Evolutionary conservation across 1,284 basidiomycete species (phyloP).

Genomic region (Marasmius oreades): DNA sequence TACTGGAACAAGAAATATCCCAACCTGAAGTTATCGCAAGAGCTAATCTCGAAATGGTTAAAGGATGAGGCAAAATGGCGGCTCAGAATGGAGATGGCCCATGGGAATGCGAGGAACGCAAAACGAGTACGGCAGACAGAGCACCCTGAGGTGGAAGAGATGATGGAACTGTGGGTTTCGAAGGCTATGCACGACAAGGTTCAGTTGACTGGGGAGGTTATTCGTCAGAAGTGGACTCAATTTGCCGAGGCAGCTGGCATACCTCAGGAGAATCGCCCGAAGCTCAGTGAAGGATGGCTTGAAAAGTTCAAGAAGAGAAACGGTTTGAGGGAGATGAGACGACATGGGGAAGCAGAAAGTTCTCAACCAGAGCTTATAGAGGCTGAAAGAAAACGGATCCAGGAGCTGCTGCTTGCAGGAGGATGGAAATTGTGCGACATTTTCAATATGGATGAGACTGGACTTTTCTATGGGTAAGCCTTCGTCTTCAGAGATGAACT

Average conservation of each 20-base stretch:
- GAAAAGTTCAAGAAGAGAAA: conserved; percentile 21
- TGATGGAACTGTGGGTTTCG: conserved; percentile 29
- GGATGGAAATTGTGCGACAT: conserved; percentile 26
- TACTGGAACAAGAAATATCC: conserved; percentile 22
- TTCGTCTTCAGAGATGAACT: neutral
- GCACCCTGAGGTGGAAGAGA: conserved; percentile 29
- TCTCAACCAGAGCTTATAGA: conserved; percentile 17
- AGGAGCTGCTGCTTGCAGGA: conserved; percentile 18
- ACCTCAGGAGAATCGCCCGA: conserved; percentile 23
- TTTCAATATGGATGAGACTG: conserved; percentile 35
- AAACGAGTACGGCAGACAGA: conserved; percentile 22
- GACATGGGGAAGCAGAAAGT: conserved; percentile 32
- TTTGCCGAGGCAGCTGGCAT: conserved; percentile 24
- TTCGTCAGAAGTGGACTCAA: conserved; percentile 22
- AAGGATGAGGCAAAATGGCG: conserved; percentile 19
- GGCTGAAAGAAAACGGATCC: conserved; percentile 18
- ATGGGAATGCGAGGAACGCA: neutral
- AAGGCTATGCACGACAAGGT: conserved; percentile 26
- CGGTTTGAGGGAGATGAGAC: conserved; percentile 23
- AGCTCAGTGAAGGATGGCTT: conserved; percentile 31
- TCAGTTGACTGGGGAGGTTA: conserved; percentile 25
- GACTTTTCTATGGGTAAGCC: conserved; percentile 28
- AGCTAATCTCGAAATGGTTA: conserved; percentile 21
- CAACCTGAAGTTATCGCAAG: conserved; percentile 21
- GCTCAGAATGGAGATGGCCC: neutral